phyloP scores from a whole-genome alignment of 2,329 filamentous ascomycete species.

The Botrytis fabae region DNA sequence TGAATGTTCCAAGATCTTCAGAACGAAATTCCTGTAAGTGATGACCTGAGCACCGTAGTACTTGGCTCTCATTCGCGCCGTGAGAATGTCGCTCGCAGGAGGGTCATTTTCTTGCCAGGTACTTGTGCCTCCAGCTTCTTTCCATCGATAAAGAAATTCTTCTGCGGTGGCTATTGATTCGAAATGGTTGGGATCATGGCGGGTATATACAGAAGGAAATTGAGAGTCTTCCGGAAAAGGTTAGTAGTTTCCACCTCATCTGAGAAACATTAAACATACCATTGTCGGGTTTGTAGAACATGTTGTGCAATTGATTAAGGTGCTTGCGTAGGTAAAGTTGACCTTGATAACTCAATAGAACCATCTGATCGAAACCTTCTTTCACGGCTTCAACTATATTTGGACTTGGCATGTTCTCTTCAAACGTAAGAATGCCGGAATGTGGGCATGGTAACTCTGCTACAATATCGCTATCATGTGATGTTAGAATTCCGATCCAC shows the following conservation, averaged over 20 bases:
- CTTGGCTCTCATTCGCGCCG: slow-evolving; percentile 83
- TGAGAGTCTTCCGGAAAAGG: slow-evolving; percentile 34
- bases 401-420: slow-evolving; percentile 67
- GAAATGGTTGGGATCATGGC: slow-evolving; percentile 41
- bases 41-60: slow-evolving; percentile 93
- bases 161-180: slow-evolving; percentile 51
- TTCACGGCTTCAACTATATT: slow-evolving; percentile 51
- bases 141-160: slow-evolving; percentile 24
- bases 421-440: slow-evolving; percentile 61
- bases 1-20: slow-evolving; percentile 51
- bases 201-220: slow-evolving; percentile 28
- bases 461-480: slow-evolving; percentile 70
- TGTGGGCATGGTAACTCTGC: slow-evolving; percentile 73
- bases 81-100: slow-evolving; percentile 74
- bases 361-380: slow-evolving; percentile 48
- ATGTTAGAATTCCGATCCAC: slow-evolving; percentile 24
- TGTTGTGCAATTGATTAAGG: slow-evolving; percentile 60
- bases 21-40: slow-evolving; percentile 76
- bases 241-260: slow-evolving; percentile 51
- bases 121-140: slow-evolving; percentile 26
- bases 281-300: slow-evolving; percentile 40
- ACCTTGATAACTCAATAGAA: slow-evolving; percentile 61
- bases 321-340: slow-evolving; percentile 66
- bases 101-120: slow-evolving; percentile 61
- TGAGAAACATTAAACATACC: slow-evolving; percentile 31